phyloP scores from a whole-genome alignment of 179 eudicot genomes.

The Carnegiea gigantea region DNA sequence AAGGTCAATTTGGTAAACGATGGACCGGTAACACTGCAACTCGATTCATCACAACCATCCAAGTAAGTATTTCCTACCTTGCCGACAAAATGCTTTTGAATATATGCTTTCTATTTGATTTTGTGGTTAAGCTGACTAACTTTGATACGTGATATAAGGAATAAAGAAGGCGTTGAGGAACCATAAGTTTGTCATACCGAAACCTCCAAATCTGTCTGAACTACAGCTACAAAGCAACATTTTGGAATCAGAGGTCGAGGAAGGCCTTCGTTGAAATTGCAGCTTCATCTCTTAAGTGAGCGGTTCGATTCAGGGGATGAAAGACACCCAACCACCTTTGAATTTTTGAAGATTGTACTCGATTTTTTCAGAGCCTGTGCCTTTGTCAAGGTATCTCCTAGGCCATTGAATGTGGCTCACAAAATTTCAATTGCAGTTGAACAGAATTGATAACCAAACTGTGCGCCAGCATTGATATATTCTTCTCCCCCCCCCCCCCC shows the following conservation, averaged over 20 bases:
- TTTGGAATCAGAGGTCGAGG: background rate
- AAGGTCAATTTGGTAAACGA: slow-evolving; percentile 92
- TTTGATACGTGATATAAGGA: slow-evolving; percentile 30
- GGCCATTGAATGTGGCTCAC: background rate
- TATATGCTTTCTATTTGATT: background rate
- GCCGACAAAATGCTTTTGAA: background rate
- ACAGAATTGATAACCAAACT: background rate
- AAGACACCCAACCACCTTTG: too few relatives aligned
- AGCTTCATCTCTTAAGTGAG: background rate
- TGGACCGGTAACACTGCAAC: slow-evolving; percentile 96
- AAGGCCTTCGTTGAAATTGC: background rate
- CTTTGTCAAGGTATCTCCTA: background rate
- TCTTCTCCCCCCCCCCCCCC: too few relatives aligned
- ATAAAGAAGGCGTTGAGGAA: slow-evolving; percentile 37
- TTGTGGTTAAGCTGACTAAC: background rate
- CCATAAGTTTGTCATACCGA: slow-evolving; percentile 13
- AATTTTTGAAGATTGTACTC: too few relatives aligned
- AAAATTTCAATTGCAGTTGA: background rate
- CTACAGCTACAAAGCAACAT: background rate
- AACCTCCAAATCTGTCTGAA: background rate
- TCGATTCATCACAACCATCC: slow-evolving; percentile 74
- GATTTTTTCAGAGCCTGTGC: background rate
- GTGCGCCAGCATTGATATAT: background rate
- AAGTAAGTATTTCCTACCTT: slow-evolving; percentile 35
- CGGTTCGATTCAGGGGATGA: background rate